Base-by-base conservation (phyloP, 2,329 filamentous ascomycete species). In the Talaromyces marneffei region DNA sequence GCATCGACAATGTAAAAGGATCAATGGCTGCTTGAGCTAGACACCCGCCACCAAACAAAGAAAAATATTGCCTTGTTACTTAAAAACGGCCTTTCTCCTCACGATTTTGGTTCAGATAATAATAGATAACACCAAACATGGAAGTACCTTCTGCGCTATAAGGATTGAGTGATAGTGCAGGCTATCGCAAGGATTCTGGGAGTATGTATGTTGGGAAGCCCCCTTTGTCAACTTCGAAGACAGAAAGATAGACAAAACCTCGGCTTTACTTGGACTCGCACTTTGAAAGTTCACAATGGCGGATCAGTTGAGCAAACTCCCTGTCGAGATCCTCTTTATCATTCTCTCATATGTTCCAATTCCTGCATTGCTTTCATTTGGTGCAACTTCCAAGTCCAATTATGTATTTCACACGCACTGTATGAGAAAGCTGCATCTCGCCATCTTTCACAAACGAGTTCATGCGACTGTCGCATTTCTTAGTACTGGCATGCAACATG, bases 391-490 rank as follows among this genome's bases (percentile, higher is more conserved):
- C 40, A 68, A 65, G 18, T 44, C 63, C 16, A 71, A 72, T 53
- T 66, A 70, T 44, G 53, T 56, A 33, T 69, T 67, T n/a, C 70
- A 74, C 37, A 65, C 64, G 10, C 63, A 69, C 14, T 70, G 69
- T 31, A 64, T 75, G 42, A 67, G 65, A 37, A 64, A 66, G 18
- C 66, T 75, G 9, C 70, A 72, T 35, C 52, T 75, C 16, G 72
- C 69, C 4, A 65, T 74, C 7, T 71, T 75, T 23, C 70, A 71
- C 40, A 72, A 69, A 46, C 67, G 68, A 16, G 57, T 72, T 8
- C 70, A 75, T 59, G 69, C 71, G 4, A 62, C 68, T 10, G 67
- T 75, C 18, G 69, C 73, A 20, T 68, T 71, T 18, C 65, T 73
- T 39, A 69, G 70, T 39, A 68, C 68, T 12, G 64, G 65, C 29